Conservation (phyloP, 768 basidiomycete species). For the Russula sp. region DNA sequence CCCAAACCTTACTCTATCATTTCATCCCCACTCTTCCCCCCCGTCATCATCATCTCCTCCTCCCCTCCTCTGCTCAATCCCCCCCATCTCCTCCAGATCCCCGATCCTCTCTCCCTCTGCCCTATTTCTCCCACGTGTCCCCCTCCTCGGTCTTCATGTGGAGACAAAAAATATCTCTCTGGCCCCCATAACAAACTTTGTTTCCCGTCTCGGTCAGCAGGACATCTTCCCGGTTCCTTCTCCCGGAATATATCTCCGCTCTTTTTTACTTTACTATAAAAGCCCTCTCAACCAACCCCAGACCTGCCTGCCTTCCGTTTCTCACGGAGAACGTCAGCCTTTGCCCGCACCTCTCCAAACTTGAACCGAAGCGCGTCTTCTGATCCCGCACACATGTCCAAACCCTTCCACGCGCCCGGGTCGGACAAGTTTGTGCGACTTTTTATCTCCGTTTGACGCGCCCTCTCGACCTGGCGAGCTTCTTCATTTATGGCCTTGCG, state of each 20-base stretch:
- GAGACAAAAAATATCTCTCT: too few relatives aligned
- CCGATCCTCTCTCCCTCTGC: not conserved
- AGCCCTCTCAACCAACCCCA: not conserved
- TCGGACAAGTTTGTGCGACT: not conserved
- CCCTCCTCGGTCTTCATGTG: not conserved
- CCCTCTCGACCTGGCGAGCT: not conserved
- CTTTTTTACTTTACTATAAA: not conserved
- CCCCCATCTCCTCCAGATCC: constrained; percentile 9
- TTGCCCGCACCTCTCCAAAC: not conserved
- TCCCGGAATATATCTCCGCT: too few relatives aligned
- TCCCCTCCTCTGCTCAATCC: not conserved
- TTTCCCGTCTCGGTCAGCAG: too few relatives aligned
- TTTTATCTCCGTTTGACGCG: not conserved
- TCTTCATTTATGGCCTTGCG: not conserved
- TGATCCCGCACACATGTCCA: not conserved
- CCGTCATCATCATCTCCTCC: not conserved
- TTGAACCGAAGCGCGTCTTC: not conserved
- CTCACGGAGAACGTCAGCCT: constrained; percentile 4
- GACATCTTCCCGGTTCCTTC: too few relatives aligned
- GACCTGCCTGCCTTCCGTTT: not conserved
- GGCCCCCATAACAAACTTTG: too few relatives aligned
- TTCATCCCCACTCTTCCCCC: not conserved
- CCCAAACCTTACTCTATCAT: not conserved
- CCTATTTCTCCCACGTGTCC: not conserved
- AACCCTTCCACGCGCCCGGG: not conserved